These are phyloP conservation scores for Dipteronia dyeriana DNA, from an alignment of 345 rosid genomes.

Conservation along the genomic window DNA sequence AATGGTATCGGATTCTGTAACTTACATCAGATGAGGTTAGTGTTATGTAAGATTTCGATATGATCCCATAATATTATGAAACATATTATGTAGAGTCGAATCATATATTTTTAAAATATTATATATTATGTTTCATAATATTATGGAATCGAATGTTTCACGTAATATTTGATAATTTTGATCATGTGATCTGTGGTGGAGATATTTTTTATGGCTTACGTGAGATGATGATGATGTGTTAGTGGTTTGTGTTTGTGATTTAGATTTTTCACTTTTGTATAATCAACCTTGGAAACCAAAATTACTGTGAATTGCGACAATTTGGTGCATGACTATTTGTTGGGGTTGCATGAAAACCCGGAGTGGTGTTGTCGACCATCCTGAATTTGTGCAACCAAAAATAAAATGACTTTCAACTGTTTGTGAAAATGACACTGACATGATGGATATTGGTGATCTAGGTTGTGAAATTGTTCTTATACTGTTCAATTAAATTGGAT, in stretches of 20 bases:
- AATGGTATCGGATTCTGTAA: background rate
- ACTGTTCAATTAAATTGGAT: no score
- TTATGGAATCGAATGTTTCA: no score
- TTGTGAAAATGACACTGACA: background rate
- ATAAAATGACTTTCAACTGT: background rate
- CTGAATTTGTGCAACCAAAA: constrained; percentile 6
- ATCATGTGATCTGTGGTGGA: background rate
- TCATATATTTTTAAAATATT: no score
- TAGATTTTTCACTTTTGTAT: background rate
- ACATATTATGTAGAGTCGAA: no score
- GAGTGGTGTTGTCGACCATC: constrained; percentile 55
- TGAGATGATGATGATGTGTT: background rate
- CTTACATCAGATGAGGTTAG: background rate
- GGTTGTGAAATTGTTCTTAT: no score
- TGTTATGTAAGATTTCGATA: background rate
- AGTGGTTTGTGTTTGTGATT: background rate
- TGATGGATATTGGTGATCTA: no score
- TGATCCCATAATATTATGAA: no score
- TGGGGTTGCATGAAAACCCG: constrained; percentile 43
- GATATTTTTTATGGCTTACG: background rate
- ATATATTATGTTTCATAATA: no score
- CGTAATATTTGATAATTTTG: no score
- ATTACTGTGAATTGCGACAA: constrained; percentile 23
- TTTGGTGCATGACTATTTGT: constrained; percentile 12
- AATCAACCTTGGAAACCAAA: constrained; percentile 14